Base-by-base conservation (phyloP, 1,284 basidiomycete genomes). In the Cryptococcus neoformans region DNA sequence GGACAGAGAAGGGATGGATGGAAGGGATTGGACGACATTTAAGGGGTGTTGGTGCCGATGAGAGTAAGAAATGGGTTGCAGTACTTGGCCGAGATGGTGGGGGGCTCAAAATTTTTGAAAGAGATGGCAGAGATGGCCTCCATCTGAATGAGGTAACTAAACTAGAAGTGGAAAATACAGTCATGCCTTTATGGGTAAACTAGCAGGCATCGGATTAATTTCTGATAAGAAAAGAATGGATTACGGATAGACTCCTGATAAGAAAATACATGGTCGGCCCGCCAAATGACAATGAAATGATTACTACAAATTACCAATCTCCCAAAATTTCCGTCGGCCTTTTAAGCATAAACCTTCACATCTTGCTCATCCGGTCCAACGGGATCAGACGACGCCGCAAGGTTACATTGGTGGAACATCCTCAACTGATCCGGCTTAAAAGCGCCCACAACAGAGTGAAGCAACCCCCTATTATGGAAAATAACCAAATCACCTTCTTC, bases 391-490 rank as follows among this genome's bases (percentile, higher is more conserved):
- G 85, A 87, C 7, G 86, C 87, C n/a, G 88, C 88, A 40, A 91
- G 81, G 73, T 90, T 90, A 77, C 88, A 90, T 62, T 89, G 87
- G 70, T 89, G 87, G 80, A 90, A 90, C 44, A 84, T 85, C 21
- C 88, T 81, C 10, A 90, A 82, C 74, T 89, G 83, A 53, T 88
- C 85, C 2, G 73, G 69, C 34, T 79, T 78, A 73, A 90, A 88
- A 2, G 87, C 84, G 16, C 89, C 89, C 14, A 89, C 86, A 45
- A 91, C 88, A 4, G 84, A 82, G 69, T 91, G 89, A 51, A 90
- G 76, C 2, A 90, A 80, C 10, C 88, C 88, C 11, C 87, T 83
- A 59, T 89, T 89, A 70, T 86, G 83, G 78, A 85, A 86, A 14
- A 89, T 66, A 9, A 86, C 83, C 39, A 89, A 77, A 66, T 87